Conservation (phyloP, 2,329 filamentous ascomycete genomes). For the Hymenoscyphus scutula region DNA sequence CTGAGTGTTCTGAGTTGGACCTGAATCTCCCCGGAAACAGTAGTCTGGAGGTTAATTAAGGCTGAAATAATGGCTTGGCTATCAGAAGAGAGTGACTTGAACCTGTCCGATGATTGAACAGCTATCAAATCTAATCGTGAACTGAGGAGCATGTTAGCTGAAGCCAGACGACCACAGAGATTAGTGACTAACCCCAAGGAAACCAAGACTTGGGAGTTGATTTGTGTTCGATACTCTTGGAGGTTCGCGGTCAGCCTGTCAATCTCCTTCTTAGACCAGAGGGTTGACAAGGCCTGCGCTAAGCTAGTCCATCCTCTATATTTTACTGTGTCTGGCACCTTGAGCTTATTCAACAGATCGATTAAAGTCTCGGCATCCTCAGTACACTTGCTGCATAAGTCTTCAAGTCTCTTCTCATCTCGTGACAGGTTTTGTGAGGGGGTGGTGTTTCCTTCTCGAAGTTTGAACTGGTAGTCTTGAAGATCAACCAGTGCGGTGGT, state of each 20-base stretch:
- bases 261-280: not conserved
- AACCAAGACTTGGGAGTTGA: not conserved
- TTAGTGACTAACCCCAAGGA: not conserved
- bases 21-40: not conserved
- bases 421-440: not conserved
- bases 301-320: not conserved
- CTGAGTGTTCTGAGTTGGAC: not conserved
- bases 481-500: not conserved
- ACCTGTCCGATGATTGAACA: not conserved
- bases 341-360: not conserved
- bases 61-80: not conserved
- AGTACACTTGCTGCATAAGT: not conserved
- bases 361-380: not conserved
- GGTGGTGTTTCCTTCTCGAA: not conserved
- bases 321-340: not conserved
- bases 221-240: not conserved
- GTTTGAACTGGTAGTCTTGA: constrained; percentile 1
- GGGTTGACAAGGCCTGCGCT: not conserved
- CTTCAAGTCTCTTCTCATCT: not conserved
- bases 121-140: not conserved
- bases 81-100: not conserved
- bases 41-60: not conserved
- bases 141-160: not conserved
- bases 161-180: not conserved
- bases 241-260: not conserved